These are phyloP conservation scores for Fomitiporia mediterranea DNA, from an alignment of 1,284 basidiomycete genomes.

Conservation along the genomic window DNA sequence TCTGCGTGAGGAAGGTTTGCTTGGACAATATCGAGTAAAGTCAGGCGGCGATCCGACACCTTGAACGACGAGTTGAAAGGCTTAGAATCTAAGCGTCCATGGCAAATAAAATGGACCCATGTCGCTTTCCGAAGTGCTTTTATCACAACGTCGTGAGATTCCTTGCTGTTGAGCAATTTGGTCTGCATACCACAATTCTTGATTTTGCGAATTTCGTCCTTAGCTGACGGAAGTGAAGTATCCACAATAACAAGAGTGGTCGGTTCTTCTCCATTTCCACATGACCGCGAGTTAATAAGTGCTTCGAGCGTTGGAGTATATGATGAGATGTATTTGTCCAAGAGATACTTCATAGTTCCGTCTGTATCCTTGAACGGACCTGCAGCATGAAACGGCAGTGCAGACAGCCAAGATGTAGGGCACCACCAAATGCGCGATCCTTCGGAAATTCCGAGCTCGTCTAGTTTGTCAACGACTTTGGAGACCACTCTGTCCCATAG, in stretches of 20 bases:
- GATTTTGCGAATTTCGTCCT: background rate
- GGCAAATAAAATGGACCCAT: background rate
- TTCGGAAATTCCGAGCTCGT: conserved; percentile 11
- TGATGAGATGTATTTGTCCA: conserved; percentile 33
- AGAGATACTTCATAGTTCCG: conserved; percentile 20
- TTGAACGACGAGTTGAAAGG: background rate
- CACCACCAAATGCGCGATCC: conserved; percentile 43
- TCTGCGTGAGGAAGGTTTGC: conserved; percentile 27
- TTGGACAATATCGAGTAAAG: conserved; percentile 29
- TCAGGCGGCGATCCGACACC: background rate
- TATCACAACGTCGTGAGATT: background rate
- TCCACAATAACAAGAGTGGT: background rate
- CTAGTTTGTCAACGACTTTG: conserved; percentile 29
- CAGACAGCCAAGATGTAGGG: conserved; percentile 32
- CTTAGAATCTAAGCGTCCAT: background rate
- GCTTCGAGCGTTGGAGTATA: conserved; percentile 35
- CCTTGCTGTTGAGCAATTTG: background rate
- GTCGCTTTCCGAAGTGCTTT: background rate
- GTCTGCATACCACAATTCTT: background rate
- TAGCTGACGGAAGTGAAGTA: background rate
- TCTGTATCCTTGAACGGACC: background rate
- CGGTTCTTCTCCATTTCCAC: background rate
- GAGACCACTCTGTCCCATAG: conserved; percentile 33
- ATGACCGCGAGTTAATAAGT: conserved; percentile 24
- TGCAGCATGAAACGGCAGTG: conserved; percentile 34